Conservation (phyloP, 2,329 filamentous ascomycete genomes). For the Trichoderma sp. region DNA sequence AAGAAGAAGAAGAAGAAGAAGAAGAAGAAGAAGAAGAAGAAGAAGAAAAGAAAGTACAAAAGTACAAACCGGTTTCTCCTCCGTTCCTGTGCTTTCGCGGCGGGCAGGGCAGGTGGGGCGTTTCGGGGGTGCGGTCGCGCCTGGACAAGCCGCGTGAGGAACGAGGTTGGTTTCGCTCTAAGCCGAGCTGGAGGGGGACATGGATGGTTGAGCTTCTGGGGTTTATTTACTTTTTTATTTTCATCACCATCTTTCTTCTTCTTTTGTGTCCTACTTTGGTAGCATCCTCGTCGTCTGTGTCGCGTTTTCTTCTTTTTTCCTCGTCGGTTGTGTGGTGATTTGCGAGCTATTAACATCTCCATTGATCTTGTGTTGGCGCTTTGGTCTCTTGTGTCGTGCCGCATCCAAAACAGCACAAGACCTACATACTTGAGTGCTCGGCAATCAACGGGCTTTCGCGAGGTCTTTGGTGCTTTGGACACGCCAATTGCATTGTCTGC, state of each 20-base stretch:
- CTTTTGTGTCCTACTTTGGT: too few relatives aligned
- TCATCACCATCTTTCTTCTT: not conserved
- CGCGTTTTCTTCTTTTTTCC: not conserved
- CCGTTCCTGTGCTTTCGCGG: not conserved
- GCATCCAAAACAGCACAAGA: not conserved
- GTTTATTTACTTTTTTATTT: not conserved
- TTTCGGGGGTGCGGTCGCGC: not conserved
- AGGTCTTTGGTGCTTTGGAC: not conserved
- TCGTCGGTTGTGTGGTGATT: not conserved
- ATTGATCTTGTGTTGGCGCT: not conserved
- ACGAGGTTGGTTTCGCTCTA: not conserved
- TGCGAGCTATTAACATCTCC: not conserved
- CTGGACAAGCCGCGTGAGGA: not conserved
- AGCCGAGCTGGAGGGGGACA: not conserved
- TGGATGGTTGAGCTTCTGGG: not conserved
- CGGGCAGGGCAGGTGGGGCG: slow-evolving; percentile 1
- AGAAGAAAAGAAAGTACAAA: not conserved
- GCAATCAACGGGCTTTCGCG: not conserved
- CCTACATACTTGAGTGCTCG: not conserved
- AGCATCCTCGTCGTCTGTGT: not conserved
- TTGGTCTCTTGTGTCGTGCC: not conserved
- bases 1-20: not conserved
- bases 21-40: not conserved
- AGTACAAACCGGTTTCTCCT: not conserved
- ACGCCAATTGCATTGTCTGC: not conserved